Percentiles rank a stretch among this genome's conserved stretches.
Evolutionary conservation across 2,329 filamentous ascomycete species (phyloP).

Genomic region (Taxawa tesnikishii): DNA sequence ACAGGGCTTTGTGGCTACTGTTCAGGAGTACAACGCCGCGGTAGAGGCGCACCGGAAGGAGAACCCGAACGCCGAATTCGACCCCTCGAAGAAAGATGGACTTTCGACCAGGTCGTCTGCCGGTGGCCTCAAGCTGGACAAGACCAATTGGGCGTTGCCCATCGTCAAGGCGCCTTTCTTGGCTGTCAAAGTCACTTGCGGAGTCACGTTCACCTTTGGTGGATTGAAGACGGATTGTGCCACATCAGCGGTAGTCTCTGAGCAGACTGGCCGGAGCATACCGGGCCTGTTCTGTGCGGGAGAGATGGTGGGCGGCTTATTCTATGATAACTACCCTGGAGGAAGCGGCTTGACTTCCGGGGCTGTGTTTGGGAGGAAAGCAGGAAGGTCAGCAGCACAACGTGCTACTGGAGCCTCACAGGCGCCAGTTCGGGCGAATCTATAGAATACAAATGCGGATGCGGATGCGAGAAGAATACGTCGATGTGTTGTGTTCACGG

Average conservation of each 20-base stretch:
- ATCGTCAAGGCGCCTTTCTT: constrained; percentile 46
- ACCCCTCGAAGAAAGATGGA: constrained; percentile 50
- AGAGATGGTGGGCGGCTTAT: constrained; percentile 55
- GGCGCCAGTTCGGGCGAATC: background rate
- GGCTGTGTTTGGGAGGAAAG: constrained; percentile 38
- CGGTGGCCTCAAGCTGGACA: constrained; percentile 35
- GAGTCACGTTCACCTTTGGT: constrained; percentile 59
- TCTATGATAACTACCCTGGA: constrained; percentile 52
- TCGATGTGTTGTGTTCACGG: too few species aligned
- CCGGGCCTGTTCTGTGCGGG: constrained; percentile 48
- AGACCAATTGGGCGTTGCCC: constrained; percentile 55
- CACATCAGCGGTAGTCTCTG: constrained; percentile 40
- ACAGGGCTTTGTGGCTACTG: constrained; percentile 37
- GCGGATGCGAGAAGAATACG: background rate
- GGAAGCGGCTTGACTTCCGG: constrained; percentile 51
- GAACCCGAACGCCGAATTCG: constrained; percentile 35
- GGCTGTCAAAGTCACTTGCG: constrained; percentile 52
- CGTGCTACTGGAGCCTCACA: constrained; percentile 1
- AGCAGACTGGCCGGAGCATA: constrained; percentile 32
- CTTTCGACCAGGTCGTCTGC: constrained; percentile 45
- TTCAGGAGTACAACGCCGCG: constrained; percentile 47
- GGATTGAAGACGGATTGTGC: constrained; percentile 45
- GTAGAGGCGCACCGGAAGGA: constrained; percentile 35
- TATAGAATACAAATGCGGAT: too few species aligned
- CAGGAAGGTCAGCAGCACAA: constrained; percentile 22